These are phyloP conservation scores for Hortaea sp. DNA, from an alignment of 2,329 filamentous ascomycete genomes.

Conservation along the genomic window DNA sequence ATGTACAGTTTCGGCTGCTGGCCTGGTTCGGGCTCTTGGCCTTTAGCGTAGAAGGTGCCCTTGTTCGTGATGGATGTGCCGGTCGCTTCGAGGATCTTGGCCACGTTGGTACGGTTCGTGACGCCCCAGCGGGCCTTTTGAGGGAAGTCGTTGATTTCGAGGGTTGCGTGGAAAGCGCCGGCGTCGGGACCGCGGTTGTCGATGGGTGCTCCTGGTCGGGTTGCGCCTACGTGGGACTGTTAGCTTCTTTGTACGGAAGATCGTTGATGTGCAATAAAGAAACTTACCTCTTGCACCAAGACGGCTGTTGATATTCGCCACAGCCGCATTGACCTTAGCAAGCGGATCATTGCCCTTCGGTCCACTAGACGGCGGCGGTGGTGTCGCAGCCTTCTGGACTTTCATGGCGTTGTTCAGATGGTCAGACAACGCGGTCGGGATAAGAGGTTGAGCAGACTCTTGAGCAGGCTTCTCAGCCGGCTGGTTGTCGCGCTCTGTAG, in stretches of 20 bases:
- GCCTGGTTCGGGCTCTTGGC: conserved; percentile 66
- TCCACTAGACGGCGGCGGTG: conserved; percentile 28
- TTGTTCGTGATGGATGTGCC: conserved; percentile 97
- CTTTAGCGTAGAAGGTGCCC: conserved; percentile 75
- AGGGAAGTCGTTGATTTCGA: conserved; percentile 99
- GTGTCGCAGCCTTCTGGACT: conserved; percentile 58
- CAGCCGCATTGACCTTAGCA: conserved; percentile 65
- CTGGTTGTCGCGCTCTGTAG: conserved; percentile 16
- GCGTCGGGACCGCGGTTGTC: conserved; percentile 98
- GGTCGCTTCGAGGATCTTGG: conserved; percentile 91
- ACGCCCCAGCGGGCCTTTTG: conserved; percentile 98
- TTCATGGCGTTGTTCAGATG: conserved; percentile 61
- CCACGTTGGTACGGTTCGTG: conserved; percentile 95
- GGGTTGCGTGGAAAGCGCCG: conserved; percentile 88
- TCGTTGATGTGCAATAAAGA: neutral
- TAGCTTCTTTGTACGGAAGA: conserved; percentile 2
- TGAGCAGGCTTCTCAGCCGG: conserved; percentile 6
- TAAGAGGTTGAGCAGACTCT: conserved; percentile 3
- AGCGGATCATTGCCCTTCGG: conserved; percentile 16
- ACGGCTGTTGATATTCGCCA: conserved; percentile 81
- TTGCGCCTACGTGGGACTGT: conserved; percentile 38
- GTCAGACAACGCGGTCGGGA: conserved; percentile 15
- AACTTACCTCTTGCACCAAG: conserved; percentile 66
- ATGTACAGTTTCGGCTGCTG: conserved; percentile 94
- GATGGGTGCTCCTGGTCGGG: conserved; percentile 85